phyloP scores from a whole-genome alignment of 306 rosid genomes.

The Prinsepia uniflora region DNA sequence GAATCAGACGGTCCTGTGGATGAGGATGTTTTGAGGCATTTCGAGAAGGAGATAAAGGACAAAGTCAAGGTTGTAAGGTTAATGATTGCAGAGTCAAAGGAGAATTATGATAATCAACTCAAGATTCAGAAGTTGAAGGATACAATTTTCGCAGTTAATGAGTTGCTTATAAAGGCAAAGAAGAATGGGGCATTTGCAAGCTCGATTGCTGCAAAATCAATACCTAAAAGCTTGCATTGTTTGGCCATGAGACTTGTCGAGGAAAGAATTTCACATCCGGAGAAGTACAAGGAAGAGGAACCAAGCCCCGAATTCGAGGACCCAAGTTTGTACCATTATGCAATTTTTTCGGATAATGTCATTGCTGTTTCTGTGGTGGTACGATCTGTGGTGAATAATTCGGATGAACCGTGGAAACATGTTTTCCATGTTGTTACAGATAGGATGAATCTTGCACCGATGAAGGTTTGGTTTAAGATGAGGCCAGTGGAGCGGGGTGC shows the following conservation, averaged over 20 bases:
- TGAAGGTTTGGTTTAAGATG: conserved; percentile 99
- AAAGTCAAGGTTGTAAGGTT: conserved; percentile 73
- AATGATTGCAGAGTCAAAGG: conserved; percentile 81
- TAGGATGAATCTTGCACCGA: conserved; percentile 95
- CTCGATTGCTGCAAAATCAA: conserved; percentile 80
- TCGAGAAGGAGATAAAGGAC: conserved; percentile 98
- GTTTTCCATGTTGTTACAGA: conserved; percentile 88
- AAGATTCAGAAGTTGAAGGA: conserved; percentile 99
- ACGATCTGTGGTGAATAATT: conserved; percentile 85
- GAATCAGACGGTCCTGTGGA: conserved; percentile 76
- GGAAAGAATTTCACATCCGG: conserved; percentile 76
- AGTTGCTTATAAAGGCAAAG: conserved; percentile 86
- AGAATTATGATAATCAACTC: conserved; percentile 88
- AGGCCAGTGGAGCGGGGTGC: conserved; percentile 87
- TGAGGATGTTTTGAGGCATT: conserved; percentile 86
- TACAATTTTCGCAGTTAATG: conserved; percentile 86
- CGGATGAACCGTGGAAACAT: conserved; percentile 91
- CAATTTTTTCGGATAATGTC: conserved; percentile 88
- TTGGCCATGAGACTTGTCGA: conserved; percentile 94
- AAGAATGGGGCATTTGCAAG: conserved; percentile 90
- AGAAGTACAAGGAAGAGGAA: conserved; percentile 70
- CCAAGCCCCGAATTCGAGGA: conserved; percentile 86
- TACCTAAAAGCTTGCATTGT: conserved; percentile 97
- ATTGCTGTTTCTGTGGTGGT: conserved; percentile 93
- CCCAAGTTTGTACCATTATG: conserved; percentile 86